phyloP scores from a whole-genome alignment of 2,329 filamentous ascomycete species.

The Xylaria sp. region DNA sequence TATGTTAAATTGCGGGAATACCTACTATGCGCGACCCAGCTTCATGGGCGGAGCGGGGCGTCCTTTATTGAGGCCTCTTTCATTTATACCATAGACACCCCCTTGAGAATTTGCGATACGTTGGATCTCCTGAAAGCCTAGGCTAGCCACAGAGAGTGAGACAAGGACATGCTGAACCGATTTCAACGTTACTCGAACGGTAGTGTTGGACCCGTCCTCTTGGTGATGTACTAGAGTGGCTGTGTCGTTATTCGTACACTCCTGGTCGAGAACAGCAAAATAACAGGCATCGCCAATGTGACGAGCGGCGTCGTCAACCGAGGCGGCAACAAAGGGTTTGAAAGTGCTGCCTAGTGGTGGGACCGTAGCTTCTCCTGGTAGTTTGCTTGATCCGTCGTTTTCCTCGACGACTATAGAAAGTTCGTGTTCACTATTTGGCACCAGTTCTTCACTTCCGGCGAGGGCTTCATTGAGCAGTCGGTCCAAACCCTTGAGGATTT shows the following conservation, averaged over 20 bases:
- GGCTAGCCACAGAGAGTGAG: slow-evolving; percentile 6
- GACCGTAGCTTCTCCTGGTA: not conserved
- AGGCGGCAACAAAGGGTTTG: slow-evolving; percentile 11
- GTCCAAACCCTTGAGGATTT: slow-evolving; percentile 12
- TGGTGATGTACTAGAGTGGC: slow-evolving; percentile 8
- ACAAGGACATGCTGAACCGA: slow-evolving; percentile 19
- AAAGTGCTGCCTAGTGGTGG: slow-evolving; percentile 15
- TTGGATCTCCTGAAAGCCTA: slow-evolving; percentile 16
- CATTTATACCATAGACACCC: slow-evolving; percentile 13
- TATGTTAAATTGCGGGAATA: no score
- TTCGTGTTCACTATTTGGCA: slow-evolving; percentile 20
- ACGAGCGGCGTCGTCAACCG: slow-evolving; percentile 13
- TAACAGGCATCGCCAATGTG: not conserved
- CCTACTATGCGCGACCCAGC: slow-evolving; percentile 24
- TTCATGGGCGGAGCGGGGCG: slow-evolving; percentile 8
- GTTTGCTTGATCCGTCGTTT: slow-evolving; percentile 5
- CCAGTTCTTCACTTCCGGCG: slow-evolving; percentile 50
- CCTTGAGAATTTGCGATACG: slow-evolving; percentile 15
- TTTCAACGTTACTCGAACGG: slow-evolving; percentile 18
- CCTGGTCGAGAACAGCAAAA: slow-evolving; percentile 21
- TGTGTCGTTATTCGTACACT: slow-evolving; percentile 8
- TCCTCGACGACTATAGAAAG: not conserved
- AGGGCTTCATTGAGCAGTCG: slow-evolving; percentile 42
- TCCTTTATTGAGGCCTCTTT: slow-evolving; percentile 6
- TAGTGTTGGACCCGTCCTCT: slow-evolving; percentile 3